A percentile compares a stretch with the other conserved stretches of the same genome.
Conservation (phyloP, 2,329 filamentous ascomycete genomes). For the Phyllosticta citribraziliensis region DNA sequence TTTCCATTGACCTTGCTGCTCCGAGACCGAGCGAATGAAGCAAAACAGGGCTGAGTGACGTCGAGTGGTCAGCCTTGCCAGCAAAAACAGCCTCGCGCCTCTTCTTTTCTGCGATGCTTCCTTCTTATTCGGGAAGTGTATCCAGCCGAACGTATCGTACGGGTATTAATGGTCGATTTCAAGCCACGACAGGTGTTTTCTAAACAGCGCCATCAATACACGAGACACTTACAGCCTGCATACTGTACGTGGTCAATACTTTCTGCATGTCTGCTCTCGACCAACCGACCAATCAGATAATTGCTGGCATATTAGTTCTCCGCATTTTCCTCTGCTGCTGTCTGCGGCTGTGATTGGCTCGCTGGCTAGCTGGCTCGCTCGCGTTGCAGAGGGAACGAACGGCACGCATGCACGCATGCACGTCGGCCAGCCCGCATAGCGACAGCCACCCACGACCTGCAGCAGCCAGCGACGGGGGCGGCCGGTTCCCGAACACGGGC, state of each 20-base stretch:
- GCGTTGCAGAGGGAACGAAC: not conserved
- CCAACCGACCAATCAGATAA: not conserved
- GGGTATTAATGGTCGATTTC: not conserved
- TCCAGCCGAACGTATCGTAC: not conserved
- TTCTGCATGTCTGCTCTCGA: not conserved
- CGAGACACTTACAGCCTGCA: not conserved
- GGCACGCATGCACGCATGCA: not conserved
- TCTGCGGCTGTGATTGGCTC: not conserved
- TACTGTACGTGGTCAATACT: not conserved
- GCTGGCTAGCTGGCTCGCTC: not conserved
- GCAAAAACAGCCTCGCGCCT: not conserved
- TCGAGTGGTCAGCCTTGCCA: not conserved
- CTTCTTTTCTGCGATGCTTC: not conserved
- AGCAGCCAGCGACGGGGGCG: not conserved
- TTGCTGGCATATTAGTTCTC: not conserved
- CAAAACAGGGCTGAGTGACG: not conserved
- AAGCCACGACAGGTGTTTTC: not conserved
- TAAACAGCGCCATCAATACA: not conserved
- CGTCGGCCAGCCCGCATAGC: not conserved
- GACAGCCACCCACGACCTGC: not conserved
- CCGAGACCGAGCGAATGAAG: not conserved
- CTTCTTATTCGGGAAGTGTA: not conserved
- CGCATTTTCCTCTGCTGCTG: not conserved
- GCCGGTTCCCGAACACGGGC: not conserved
- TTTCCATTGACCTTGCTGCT: not conserved